Base-by-base conservation (phyloP, 345 rosid species). In the Orychophragmus violaceus region DNA sequence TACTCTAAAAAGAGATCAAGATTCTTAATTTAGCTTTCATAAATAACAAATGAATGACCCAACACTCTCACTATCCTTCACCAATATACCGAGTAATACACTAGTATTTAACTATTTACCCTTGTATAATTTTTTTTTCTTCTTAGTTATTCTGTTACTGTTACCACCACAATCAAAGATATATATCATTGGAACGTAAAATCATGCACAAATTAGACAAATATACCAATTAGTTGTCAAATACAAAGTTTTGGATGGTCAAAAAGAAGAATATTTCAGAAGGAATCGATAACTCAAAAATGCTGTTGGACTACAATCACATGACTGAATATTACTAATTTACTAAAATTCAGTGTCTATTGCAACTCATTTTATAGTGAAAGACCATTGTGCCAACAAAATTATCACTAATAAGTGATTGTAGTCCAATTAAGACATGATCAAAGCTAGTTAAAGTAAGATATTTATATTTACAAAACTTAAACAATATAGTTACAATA, bases 31-130 rank as follows among this genome's bases (percentile, higher is more conserved):
- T 25, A 2, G n/a, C 19, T 4, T 24, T 58, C 19, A 35, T 58
- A 11, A n/a, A 33, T 33, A 35, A 13, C 16, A 35, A 18, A 10
- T 36, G 37, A 21, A 46, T 25, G 49, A 59, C 65, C 59, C n/a
- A 68, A 27, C 72, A 33, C 16, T 24, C 6, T 58, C 65, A 35
- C 23, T 10, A 24, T 58, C 36, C 35, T 57, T 37, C 72, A 46
- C 45, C n/a, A 55, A 30, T 30, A 12, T 55, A 45, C 32, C n/a
- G 17, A 51, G 22, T 42, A n/a, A n/a, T n/a, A 6, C 41, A 36
- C 9, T 13, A 18, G 48, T n/a, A 4, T 8, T 63, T 23, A 32
- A n/a, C n/a, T n/a, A 35, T 50, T 33, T 11, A 14, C 32, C 32
- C 24, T 63, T 63, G 4, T 11, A 49, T 3, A 32, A 23, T 63